Evolutionary conservation across 495 filamentous ascomycete genomes (phyloP).

Genomic region (Daldinia bambusicola): DNA sequence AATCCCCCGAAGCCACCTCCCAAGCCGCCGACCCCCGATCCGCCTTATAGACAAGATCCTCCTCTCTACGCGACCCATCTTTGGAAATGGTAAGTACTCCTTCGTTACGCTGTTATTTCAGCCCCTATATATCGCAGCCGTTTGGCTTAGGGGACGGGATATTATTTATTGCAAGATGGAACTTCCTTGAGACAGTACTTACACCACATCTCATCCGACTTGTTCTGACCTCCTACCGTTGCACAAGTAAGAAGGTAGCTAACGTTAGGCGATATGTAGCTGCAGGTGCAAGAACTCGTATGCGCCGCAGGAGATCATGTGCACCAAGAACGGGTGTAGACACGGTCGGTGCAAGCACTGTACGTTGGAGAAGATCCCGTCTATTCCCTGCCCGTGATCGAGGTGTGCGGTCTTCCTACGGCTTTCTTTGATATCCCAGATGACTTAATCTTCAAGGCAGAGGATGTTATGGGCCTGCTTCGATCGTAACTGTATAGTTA

Average conservation of each 20-base stretch:
- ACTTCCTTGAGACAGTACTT: neutral
- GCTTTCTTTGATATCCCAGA: too few species aligned
- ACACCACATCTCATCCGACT: neutral
- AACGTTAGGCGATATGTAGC: neutral
- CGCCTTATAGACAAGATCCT: neutral
- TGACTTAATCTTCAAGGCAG: too few species aligned
- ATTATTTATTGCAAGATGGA: neutral
- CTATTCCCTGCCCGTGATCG: neutral
- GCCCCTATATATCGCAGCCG: neutral
- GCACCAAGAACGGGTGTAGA: neutral
- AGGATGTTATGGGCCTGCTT: too few species aligned
- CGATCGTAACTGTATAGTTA: too few species aligned
- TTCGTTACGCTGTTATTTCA: neutral
- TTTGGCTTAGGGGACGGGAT: neutral
- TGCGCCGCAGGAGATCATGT: neutral
- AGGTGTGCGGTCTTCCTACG: too few species aligned
- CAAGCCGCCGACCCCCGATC: neutral
- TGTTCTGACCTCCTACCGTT: too few species aligned
- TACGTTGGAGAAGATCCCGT: neutral
- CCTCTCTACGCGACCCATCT: neutral
- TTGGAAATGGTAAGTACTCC: conserved; percentile 1
- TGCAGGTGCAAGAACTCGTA: neutral
- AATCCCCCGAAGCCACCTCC: neutral
- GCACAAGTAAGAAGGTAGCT: neutral
- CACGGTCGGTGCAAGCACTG: neutral